A percentile compares a stretch with the other conserved stretches of the same genome.
These are phyloP conservation scores for Barnettozyma californica DNA, from an alignment of 805 yeast genomes.

Conservation along the genomic window DNA sequence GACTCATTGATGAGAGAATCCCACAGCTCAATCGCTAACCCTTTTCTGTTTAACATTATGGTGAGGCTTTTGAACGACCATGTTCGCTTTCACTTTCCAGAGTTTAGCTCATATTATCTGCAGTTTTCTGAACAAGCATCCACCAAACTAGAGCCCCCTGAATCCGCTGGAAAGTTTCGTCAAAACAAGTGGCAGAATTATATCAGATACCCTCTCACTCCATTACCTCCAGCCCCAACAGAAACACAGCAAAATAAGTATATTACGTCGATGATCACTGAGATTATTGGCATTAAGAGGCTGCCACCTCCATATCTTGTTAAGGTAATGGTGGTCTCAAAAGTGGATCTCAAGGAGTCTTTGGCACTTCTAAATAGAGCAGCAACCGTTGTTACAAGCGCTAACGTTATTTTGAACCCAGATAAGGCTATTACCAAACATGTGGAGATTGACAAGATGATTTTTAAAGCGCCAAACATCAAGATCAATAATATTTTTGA, in stretches of 20 bases:
- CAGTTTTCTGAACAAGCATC: background rate
- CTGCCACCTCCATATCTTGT: conserved; percentile 1
- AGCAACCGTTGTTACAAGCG: background rate
- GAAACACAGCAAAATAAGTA: background rate
- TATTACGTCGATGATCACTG: background rate
- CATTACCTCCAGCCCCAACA: background rate
- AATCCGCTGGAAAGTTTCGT: background rate
- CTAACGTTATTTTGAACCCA: background rate
- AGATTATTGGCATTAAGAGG: background rate
- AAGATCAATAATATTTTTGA: background rate
- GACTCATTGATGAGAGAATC: background rate
- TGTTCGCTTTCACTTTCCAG: conserved; percentile 8
- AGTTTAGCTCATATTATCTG: conserved; percentile 6
- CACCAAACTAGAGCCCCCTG: background rate
- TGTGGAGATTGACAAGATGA: background rate
- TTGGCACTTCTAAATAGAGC: background rate
- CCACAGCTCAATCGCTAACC: background rate
- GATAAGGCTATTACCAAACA: background rate
- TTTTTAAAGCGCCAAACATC: background rate
- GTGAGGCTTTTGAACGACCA: conserved; percentile 10
- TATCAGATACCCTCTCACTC: conserved; percentile 11
- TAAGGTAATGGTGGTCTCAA: background rate
- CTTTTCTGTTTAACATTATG: conserved; percentile 8
- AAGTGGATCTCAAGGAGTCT: background rate
- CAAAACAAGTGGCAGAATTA: conserved; percentile 15